A percentile compares a stretch with the other conserved stretches of the same genome.
Evolutionary conservation across 2,329 filamentous ascomycete species (phyloP).

Genomic region (Chaetomium olivaceum): DNA sequence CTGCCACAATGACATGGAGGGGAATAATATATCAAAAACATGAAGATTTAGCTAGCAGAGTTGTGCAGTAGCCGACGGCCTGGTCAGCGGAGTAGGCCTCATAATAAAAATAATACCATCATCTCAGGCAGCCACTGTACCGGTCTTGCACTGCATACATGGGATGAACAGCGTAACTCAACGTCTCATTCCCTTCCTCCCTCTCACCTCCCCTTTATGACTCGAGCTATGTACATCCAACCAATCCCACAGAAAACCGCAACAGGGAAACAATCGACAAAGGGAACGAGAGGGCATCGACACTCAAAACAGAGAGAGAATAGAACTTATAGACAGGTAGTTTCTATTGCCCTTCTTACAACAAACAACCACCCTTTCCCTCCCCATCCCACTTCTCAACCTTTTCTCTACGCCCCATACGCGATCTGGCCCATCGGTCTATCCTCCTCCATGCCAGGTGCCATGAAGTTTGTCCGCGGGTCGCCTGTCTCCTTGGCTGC

Average conservation of each 20-base stretch:
- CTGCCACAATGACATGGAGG: background rate
- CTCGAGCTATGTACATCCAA: constrained; percentile 15
- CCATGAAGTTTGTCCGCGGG: constrained; percentile 77
- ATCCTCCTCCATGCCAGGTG: constrained; percentile 65
- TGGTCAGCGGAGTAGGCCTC: background rate
- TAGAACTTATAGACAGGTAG: constrained; percentile 1
- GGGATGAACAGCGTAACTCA: background rate
- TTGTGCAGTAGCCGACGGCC: background rate
- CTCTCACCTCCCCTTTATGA: background rate
- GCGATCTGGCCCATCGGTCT: constrained; percentile 62
- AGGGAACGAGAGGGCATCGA: background rate
- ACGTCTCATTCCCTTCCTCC: constrained; percentile 1
- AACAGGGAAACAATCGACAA: background rate
- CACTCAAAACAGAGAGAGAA: too few species aligned
- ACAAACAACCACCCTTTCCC: background rate
- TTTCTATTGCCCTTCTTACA: constrained; percentile 13
- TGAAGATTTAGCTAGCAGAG: background rate
- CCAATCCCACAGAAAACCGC: background rate
- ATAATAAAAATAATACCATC: constrained; percentile 3
- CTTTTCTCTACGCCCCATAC: constrained; percentile 51
- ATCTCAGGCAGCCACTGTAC: background rate
- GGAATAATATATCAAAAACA: background rate
- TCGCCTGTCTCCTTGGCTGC: constrained; percentile 84
- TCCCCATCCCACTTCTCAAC: background rate
- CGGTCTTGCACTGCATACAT: background rate